Conservation (phyloP, 176 grass and related monocot genomes). For the Triticum urartu region DNA sequence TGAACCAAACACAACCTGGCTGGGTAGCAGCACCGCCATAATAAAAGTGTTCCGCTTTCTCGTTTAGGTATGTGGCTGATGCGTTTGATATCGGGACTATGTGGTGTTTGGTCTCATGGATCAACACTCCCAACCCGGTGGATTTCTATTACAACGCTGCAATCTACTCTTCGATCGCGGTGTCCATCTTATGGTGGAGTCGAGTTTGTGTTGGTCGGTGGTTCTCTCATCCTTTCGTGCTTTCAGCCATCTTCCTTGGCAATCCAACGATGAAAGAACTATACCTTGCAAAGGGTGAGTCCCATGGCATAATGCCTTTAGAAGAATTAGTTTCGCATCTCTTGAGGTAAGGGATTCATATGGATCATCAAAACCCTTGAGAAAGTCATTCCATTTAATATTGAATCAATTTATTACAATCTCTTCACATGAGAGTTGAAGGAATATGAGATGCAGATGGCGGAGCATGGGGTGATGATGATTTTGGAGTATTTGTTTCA, state of each 20-base stretch:
- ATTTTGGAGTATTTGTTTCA: not conserved
- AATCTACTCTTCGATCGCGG: not conserved
- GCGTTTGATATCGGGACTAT: not conserved
- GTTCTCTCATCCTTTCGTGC: not conserved
- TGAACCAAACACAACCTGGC: too few relatives aligned
- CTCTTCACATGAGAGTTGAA: not conserved
- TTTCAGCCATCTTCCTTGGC: not conserved
- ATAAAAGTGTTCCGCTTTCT: too few relatives aligned
- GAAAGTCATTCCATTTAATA: not conserved
- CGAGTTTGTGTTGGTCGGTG: not conserved
- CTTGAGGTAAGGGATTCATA: not conserved
- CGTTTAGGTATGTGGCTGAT: too few relatives aligned
- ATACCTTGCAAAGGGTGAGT: not conserved
- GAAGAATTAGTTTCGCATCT: not conserved
- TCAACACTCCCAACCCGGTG: not conserved
- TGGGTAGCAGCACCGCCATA: too few relatives aligned
- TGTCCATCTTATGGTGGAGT: not conserved
- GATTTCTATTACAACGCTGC: not conserved
- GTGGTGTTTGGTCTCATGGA: not conserved
- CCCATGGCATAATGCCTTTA: not conserved
- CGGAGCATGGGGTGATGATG: accelerated
- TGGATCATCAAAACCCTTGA: not conserved
- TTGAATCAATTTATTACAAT: not conserved
- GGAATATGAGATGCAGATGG: not conserved
- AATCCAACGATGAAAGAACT: not conserved